Base-by-base conservation (phyloP, 2,329 filamentous ascomycete genomes). In the Fusarium tanahbumbuense region DNA sequence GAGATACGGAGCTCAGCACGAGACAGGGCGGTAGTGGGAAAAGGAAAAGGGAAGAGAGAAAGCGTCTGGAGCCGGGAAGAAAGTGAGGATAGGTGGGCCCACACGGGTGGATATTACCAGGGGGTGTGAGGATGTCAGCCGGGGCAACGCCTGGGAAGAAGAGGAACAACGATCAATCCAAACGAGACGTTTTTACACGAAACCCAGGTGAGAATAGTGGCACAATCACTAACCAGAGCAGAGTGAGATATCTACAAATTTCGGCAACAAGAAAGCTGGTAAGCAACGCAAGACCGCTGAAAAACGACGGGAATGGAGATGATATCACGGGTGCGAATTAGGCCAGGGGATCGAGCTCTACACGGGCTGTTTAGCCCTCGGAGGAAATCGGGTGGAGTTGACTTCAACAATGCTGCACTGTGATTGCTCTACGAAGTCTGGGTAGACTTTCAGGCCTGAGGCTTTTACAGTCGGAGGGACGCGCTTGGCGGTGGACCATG, bases 1-100 rank as follows among this genome's bases (percentile, higher is more conserved):
- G 70, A 73, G 76, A 77, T 75, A 75, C 76, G 75, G 75, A 78
- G 68, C 73, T 76, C 72, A 73, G 69, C 73, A 75, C 73, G 72
- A 78, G 77, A 78, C 75, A 75, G 70, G 73, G 75, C 75, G 75
- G 77, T 72, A 78, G 68, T 76, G 73, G 77, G 77, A 77, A 76
- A 80, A 78, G 79, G 78, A 79, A 78, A 79, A 81, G 78, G 78
- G 79, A 79, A 80, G 78, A 81, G 76, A 78, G 77, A 79, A 73
- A 78, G 76, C 78, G 71, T 67, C 73, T 76, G 77, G 75, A 77
- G 75, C 78, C 77, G 74, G 76, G 75, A 77, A 72, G 74, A 75
- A 75, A 78, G 76, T 72, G 75, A 76, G 76, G 74, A 78, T 76
- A 76, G 76, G 76, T 76, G 76, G 77, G 68, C 76, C 78, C 79